phyloP scores from a whole-genome alignment of 306 rosid species.

The Prunus mira region DNA sequence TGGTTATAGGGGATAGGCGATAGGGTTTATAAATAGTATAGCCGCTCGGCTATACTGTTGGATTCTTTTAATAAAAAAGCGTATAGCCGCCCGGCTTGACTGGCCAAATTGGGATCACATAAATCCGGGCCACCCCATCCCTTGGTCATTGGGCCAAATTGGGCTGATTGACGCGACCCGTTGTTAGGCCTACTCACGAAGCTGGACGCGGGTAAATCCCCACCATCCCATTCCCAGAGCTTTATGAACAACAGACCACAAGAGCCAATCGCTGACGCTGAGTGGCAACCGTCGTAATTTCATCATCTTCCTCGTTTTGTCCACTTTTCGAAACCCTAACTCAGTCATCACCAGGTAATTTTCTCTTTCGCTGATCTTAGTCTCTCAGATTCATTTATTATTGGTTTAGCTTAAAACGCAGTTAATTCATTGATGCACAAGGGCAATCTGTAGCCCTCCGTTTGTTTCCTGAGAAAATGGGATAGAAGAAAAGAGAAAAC shows the following conservation, averaged over 20 bases:
- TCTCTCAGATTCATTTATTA: background rate
- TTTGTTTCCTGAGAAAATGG: background rate
- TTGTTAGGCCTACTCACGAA: background rate
- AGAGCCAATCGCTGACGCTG: background rate
- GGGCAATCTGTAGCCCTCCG: background rate
- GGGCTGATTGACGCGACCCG: background rate
- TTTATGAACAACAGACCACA: background rate
- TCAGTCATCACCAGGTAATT: background rate
- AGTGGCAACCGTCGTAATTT: slow-evolving; percentile 3
- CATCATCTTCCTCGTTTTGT: slow-evolving; percentile 6
- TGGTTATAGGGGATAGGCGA: too few relatives aligned
- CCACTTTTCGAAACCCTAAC: slow-evolving; percentile 8
- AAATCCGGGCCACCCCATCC: background rate
- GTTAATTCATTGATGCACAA: background rate
- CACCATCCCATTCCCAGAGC: background rate
- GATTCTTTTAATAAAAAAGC: too few relatives aligned
- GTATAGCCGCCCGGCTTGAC: too few relatives aligned
- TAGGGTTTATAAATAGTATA: too few relatives aligned
- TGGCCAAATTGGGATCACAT: background rate
- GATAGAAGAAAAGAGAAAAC: background rate
- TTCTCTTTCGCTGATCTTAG: background rate
- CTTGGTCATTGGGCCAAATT: background rate
- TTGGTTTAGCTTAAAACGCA: background rate
- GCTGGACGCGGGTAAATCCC: background rate
- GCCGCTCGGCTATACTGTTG: too few relatives aligned